A percentile compares a stretch with the other conserved stretches of the same genome.
These are phyloP conservation scores for Dendrobium huoshanense DNA, from an alignment of 106 monocot genomes.

Conservation along the genomic window DNA sequence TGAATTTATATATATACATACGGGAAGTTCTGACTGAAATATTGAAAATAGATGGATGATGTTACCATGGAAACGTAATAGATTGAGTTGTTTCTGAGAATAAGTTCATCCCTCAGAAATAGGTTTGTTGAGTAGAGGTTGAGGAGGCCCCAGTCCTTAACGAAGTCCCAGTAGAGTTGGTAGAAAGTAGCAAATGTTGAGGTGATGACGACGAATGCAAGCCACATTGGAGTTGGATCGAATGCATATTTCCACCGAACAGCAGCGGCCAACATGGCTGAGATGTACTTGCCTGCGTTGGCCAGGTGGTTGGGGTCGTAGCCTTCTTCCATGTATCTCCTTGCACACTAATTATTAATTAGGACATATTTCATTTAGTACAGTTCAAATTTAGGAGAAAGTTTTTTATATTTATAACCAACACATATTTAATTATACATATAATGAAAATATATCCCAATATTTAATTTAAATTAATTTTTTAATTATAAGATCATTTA, in stretches of 20 bases:
- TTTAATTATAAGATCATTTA: too few relatives aligned
- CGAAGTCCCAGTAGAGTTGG: conserved; percentile 97
- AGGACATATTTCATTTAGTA: background rate
- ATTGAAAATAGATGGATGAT: background rate
- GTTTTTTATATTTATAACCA: too few relatives aligned
- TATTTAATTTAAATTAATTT: too few relatives aligned
- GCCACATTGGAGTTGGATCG: conserved; percentile 48
- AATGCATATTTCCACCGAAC: conserved; percentile 66
- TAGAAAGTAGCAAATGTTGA: conserved; percentile 70
- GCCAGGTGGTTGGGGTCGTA: conserved; percentile 81
- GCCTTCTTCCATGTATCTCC: conserved; percentile 89
- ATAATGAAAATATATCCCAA: too few relatives aligned
- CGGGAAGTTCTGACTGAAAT: background rate
- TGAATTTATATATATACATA: too few relatives aligned
- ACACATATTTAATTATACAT: too few relatives aligned
- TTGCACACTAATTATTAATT: conserved; percentile 36
- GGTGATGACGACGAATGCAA: conserved; percentile 38
- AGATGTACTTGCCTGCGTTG: conserved; percentile 87
- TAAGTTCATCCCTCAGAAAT: conserved; percentile 77
- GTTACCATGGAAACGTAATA: conserved; percentile 88
- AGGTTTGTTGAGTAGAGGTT: conserved; percentile 43
- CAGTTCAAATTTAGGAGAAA: background rate
- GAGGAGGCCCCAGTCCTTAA: conserved; percentile 93
- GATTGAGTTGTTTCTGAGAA: conserved; percentile 63
- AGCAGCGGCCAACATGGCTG: conserved; percentile 86